Evolutionary conservation across 352 stramenopile genomes (phyloP), one percentile per base, ranked within the genome.

Genomic region (Phytophthora pinifolia): DNA sequence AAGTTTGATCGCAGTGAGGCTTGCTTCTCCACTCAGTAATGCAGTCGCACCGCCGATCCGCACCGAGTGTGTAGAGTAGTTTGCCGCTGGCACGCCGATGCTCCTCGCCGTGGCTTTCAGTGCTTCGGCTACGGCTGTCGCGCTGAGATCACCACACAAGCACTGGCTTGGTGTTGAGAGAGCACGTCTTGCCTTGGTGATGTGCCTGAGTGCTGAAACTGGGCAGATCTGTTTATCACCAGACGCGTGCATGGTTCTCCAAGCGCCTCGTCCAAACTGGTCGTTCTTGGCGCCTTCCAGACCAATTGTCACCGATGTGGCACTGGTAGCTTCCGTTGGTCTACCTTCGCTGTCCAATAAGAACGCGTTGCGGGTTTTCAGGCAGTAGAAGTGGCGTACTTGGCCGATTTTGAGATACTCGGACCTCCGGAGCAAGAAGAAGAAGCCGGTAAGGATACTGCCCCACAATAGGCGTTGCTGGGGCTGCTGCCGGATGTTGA

Each of bases 391-490:
- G 17, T 49, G 32, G 0, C 45, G 34, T 8, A 44, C 34, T 3
- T 1, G 2, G 2, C 42, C 42, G 31, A 54, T 46, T 12, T 27
- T 9, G 1, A 70, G 41, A 12, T 63, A 65, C 20, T 74, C 55
- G 0, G 50, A 67, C 4, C 48, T 31, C 1, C 54, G 22, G 0
- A 74, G 32, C 0, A 70, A 47, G 33, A 74, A 70, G 42, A 65
- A 70, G 34, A 52, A 74, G 12, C 18, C 60, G 5, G 67, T 36
- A 1, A 74, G 15, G 2, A 70, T 9, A 17, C 43, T 59, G 34
- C 41, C 65, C 53, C 66, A 75, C 17, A 68, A 29, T 2, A 71
- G 48, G 1, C 50, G 62, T 13, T 69, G 45, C 0, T 41, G 50
- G 0, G 62, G 48, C 34, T 30, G 30, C 30, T 30, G 22, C 9